Base-by-base conservation (phyloP, 225 moss, liverwort and hornwort genomes). In the Marchantia paleacea region DNA sequence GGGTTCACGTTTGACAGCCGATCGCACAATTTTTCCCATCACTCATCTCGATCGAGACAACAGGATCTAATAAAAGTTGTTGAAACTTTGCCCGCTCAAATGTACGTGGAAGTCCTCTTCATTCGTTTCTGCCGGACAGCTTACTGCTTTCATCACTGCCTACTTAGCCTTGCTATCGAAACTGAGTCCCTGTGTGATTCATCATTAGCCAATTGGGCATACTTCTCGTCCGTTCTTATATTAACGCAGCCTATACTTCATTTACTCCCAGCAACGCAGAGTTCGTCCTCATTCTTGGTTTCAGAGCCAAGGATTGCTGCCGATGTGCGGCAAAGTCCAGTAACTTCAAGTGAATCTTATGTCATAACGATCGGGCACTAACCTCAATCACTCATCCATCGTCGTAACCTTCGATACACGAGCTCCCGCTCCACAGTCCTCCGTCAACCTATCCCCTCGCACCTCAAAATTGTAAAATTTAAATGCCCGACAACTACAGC, bases 351-450 rank as follows among this genome's bases (percentile, higher is more conserved):
- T 16, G 28, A 53, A 72, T 72, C 53, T 53, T 7, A 28, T 16
- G n/a, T 51, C 16, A n/a, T 51, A 22, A 74, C 15, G 18, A 55
- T 4, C 7, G 29, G 55, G 28, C 25, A 74, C 74, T 55, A 28
- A 74, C 74, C 74, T 74, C 24, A 54, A 74, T 74, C 54, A 74
- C 13, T 74, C 54, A 74, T 74, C 26, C 28, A 26, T 74, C 54
- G 54, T 28, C 15, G 54, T 55, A 29, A 18, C 55, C 16, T 55
- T 54, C 15, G n/a, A 22, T 7, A 55, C 25, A 74, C 53, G 0
- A 54, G 54, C 22, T 74, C 74, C 74, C 54, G 55, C 74, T 74
- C 25, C 74, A 29, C 24, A 0, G 28, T 54, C 28, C 54, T 74
- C 29, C 54, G 74, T 28, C 69, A 18, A 29, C 8, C 69, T 19